A percentile compares a stretch with the other conserved stretches of the same genome.
These are phyloP conservation scores for Pyracantha coccinea DNA, from an alignment of 331 rosid genomes.

Conservation along the genomic window DNA sequence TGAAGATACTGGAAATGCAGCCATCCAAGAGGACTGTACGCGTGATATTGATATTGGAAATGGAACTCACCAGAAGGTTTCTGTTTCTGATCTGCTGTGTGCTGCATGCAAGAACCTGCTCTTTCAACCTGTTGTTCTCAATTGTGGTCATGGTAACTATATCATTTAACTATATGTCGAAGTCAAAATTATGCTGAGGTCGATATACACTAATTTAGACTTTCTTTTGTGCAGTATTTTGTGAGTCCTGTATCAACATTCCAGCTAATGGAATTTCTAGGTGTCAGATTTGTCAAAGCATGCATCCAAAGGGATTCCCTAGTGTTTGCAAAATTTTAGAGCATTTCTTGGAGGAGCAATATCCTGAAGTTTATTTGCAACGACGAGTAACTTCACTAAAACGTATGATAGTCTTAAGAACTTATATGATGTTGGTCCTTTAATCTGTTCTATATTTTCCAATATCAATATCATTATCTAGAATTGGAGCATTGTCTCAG, in stretches of 20 bases:
- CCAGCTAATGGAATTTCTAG: slow-evolving; percentile 4
- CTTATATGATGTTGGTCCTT: neutral
- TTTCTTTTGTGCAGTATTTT: neutral
- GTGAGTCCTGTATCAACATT: slow-evolving; percentile 4
- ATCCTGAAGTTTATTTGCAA: slow-evolving; percentile 5
- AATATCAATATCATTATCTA: neutral
- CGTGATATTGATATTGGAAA: neutral
- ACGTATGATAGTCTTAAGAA: neutral
- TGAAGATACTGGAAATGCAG: neutral
- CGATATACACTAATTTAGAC: neutral
- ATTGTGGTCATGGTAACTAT: slow-evolving; percentile 11
- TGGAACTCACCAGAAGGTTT: slow-evolving; percentile 10
- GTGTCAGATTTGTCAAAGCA: slow-evolving; percentile 12
- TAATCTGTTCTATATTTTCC: neutral
- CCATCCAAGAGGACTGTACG: neutral
- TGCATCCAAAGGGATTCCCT: slow-evolving; percentile 11
- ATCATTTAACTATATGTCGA: neutral
- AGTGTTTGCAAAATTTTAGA: slow-evolving; percentile 8
- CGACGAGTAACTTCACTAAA: neutral
- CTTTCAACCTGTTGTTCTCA: slow-evolving; percentile 12
- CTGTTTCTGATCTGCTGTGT: slow-evolving; percentile 5
- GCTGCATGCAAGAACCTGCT: slow-evolving; percentile 9
- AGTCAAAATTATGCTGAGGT: neutral
- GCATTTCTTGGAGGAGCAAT: slow-evolving; percentile 13
- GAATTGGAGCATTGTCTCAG: neutral